A percentile compares a stretch with the other conserved stretches of the same genome.
Evolutionary conservation across 768 basidiomycete species (phyloP).

Genomic region (Mycena belliarum): DNA sequence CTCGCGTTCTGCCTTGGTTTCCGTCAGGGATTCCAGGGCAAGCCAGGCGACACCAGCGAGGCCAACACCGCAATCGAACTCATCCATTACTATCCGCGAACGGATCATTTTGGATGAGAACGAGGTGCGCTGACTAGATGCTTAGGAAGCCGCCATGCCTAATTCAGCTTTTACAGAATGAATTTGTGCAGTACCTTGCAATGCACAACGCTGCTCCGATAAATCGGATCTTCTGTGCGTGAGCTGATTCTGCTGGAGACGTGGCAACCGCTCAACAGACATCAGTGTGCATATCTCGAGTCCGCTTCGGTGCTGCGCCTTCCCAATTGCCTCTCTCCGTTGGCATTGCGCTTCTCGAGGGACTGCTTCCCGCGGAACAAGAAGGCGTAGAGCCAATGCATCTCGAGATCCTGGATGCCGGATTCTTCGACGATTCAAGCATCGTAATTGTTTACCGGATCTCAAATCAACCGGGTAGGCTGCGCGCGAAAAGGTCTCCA

Average conservation of each 20-base stretch:
- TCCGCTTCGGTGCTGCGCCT: slow-evolving; percentile 48
- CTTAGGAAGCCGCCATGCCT: slow-evolving; percentile 25
- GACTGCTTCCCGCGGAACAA: slow-evolving; percentile 45
- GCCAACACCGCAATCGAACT: slow-evolving; percentile 29
- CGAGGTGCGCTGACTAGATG: slow-evolving; percentile 45
- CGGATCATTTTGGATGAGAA: slow-evolving; percentile 47
- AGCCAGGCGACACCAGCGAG: slow-evolving; percentile 34
- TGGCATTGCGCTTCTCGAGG: slow-evolving; percentile 56
- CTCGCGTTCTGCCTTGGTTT: slow-evolving; percentile 58
- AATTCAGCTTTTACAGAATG: slow-evolving; percentile 37
- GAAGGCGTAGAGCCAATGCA: slow-evolving; percentile 37
- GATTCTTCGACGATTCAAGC: slow-evolving; percentile 79
- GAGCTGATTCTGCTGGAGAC: slow-evolving; percentile 23
- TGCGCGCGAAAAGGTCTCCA: slow-evolving; percentile 22
- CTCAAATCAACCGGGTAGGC: slow-evolving; percentile 51
- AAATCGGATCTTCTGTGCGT: slow-evolving; percentile 50
- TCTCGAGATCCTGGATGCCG: slow-evolving; percentile 61
- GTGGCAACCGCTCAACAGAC: slow-evolving; percentile 28
- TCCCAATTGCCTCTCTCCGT: slow-evolving; percentile 42
- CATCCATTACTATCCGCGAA: slow-evolving; percentile 50
- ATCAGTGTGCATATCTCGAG: slow-evolving; percentile 59
- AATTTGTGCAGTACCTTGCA: slow-evolving; percentile 54
- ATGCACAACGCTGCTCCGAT: slow-evolving; percentile 41
- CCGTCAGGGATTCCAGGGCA: slow-evolving; percentile 29
- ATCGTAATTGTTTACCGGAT: slow-evolving; percentile 65